Evolutionary conservation across 2,329 filamentous ascomycete species (phyloP), one percentile per base, ranked within the genome.

Genomic region (Ophiostoma populinum): DNA sequence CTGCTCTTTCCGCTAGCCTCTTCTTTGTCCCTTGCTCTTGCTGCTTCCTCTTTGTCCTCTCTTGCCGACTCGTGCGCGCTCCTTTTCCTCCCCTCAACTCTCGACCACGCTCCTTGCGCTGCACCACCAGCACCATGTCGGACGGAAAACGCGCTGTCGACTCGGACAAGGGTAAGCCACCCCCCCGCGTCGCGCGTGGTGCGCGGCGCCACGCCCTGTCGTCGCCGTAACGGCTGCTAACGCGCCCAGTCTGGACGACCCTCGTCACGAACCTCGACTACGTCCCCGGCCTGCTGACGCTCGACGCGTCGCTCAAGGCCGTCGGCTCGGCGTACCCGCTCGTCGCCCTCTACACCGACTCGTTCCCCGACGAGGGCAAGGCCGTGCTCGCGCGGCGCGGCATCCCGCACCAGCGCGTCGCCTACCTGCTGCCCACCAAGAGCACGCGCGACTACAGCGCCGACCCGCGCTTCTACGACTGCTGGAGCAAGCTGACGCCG

Each of bases 401-500:
- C 34, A 86, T 92, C 45, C 62, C 72, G 19, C 68, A 69, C 40
- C 72, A 79, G 54, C 68, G 63, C 46, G 74, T 92, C 46, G 68
- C 74, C 32, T 80, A 80, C 54, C 66, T 93, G 25, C 61, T 80
- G 9, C 81, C 83, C 2, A 65, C 66, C 3, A 55, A 63, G 22
- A 52, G 60, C 34, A 75, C 73, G 41, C 58, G 56, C 42, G 75
- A 80, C 56, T 92, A 74, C 59, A 67, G 62, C 47, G 69, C 79
- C 41, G 83, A 92, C 54, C 75, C 77, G 33, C 75, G 85, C 46
- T 92, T 92, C 64, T 77, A 82, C 56, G 81, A 92, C 55, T 85
- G 78, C 63, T 93, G 83, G 82, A 80, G 68, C 55, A 93, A 92
- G 57, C 69, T 93, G 19, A 70, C 75, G 12, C 73, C 79, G 6